Percentiles rank a stretch among this genome's conserved stretches.
phyloP scores from a whole-genome alignment of 2,329 filamentous ascomycete genomes.

The Colletotrichum tofieldiae region DNA sequence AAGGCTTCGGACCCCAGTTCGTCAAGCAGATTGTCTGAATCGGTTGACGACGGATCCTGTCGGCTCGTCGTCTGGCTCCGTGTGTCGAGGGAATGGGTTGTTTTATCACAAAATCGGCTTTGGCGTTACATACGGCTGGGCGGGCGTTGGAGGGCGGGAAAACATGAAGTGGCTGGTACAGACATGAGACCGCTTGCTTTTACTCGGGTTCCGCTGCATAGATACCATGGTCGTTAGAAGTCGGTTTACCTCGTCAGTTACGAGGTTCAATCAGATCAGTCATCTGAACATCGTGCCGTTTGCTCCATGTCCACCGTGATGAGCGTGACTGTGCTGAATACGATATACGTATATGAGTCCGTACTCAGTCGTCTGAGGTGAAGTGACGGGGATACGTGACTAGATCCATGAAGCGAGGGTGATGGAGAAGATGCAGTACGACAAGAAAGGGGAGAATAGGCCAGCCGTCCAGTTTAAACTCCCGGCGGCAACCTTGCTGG shows the following conservation, averaged over 20 bases:
- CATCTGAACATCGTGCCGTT: neutral
- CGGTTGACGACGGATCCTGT: neutral
- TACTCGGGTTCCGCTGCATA: conserved; percentile 26
- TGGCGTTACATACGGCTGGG: conserved; percentile 24
- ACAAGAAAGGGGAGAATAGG: neutral
- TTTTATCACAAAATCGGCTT: conserved; percentile 1
- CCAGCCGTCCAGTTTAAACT: neutral
- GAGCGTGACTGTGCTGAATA: too few species aligned
- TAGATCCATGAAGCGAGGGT: neutral
- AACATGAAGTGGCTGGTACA: conserved; percentile 37
- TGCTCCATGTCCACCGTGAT: neutral
- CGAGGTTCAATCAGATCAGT: neutral
- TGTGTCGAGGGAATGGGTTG: neutral
- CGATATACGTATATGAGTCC: too few species aligned
- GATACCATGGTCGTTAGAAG: conserved; percentile 37
- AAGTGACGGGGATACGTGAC: neutral
- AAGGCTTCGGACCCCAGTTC: conserved; percentile 51
- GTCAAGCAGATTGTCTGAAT: conserved; percentile 50
- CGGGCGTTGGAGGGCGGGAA: conserved; percentile 26
- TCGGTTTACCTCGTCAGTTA: neutral
- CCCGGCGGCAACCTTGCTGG: neutral
- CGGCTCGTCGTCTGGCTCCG: neutral
- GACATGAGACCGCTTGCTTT: conserved; percentile 38
- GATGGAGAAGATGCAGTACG: neutral
- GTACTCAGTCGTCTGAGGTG: too few species aligned